phyloP scores from a whole-genome alignment of 495 filamentous ascomycete genomes.

The Podospora fimiseda region DNA sequence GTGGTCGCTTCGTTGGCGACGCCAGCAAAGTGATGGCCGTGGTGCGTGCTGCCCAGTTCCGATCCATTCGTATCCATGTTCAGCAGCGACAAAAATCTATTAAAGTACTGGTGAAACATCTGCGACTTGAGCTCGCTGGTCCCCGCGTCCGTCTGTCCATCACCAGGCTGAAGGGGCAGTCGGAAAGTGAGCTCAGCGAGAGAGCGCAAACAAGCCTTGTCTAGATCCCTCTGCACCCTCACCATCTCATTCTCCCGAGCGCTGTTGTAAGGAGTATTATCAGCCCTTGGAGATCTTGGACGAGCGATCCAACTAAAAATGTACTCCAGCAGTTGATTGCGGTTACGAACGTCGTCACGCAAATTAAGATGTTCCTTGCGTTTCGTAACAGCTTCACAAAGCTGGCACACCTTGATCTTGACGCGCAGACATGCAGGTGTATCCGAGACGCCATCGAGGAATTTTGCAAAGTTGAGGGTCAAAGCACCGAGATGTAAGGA shows the following conservation, averaged over 20 bases:
- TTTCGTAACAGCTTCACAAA: conserved; percentile 56
- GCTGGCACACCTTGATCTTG: conserved; percentile 60
- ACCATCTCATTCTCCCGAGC: conserved; percentile 44
- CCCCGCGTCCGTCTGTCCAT: conserved; percentile 54
- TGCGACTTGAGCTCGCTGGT: conserved; percentile 56
- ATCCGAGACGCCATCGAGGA: conserved; percentile 48
- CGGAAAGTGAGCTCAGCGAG: conserved; percentile 58
- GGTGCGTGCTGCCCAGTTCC: conserved; percentile 24
- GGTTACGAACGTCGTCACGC: conserved; percentile 56
- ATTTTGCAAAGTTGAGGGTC: conserved; percentile 55
- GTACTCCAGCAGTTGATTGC: conserved; percentile 58
- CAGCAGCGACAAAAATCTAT: conserved; percentile 53
- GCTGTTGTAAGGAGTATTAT: conserved; percentile 11
- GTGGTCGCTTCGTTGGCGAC: conserved; percentile 33
- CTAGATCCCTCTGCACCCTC: conserved; percentile 54
- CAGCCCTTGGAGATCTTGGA: conserved; percentile 37
- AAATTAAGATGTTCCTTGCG: conserved; percentile 62
- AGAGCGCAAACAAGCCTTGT: conserved; percentile 54
- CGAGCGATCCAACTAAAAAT: conserved; percentile 59
- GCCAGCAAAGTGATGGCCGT: conserved; percentile 25
- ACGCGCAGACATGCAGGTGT: conserved; percentile 48
- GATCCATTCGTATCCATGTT: conserved; percentile 41
- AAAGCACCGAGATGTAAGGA: conserved; percentile 54
- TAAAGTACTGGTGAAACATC: conserved; percentile 64
- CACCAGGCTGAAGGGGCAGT: conserved; percentile 56